phyloP scores from a whole-genome alignment of 108 stramenopile species.

The Skeletonema potamos region DNA sequence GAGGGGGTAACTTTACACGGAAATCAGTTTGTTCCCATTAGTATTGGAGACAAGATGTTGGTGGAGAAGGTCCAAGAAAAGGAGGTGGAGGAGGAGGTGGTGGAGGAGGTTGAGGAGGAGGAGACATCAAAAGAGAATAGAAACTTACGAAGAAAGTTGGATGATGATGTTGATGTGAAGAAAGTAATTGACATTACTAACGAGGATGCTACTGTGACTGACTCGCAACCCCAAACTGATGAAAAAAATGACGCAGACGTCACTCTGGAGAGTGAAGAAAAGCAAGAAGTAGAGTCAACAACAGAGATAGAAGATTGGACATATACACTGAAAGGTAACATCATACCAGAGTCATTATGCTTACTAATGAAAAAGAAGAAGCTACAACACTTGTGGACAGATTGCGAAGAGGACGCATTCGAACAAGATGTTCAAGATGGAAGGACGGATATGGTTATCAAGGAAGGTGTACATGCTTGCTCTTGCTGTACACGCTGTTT shows the following conservation, averaged over 20 bases:
- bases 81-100: not conserved
- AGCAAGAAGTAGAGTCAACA: not conserved
- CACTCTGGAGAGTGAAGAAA: not conserved
- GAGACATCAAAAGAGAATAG: not conserved
- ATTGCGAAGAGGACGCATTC: slow-evolving; percentile 33
- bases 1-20: slow-evolving; percentile 46
- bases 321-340: not conserved
- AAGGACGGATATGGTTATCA: not conserved
- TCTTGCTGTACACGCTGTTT: slow-evolving; percentile 45
- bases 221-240: not conserved
- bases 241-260: not conserved
- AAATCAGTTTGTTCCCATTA: slow-evolving; percentile 16
- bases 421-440: not conserved
- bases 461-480: slow-evolving; percentile 22
- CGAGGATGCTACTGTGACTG: not conserved
- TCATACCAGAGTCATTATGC: slow-evolving; percentile 23
- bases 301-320: not conserved
- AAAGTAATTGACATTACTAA: no score
- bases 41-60: no score
- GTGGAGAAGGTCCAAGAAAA: not conserved
- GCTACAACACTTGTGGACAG: slow-evolving; percentile 39
- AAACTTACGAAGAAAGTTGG: not conserved
- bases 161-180: not conserved
- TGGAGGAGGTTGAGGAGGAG: not conserved
- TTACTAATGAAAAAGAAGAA: not conserved